Percentiles rank a stretch among this genome's conserved stretches.
phyloP scores from a whole-genome alignment of 2,329 filamentous ascomycete genomes.

The Pseudogymnoascus sp. region DNA sequence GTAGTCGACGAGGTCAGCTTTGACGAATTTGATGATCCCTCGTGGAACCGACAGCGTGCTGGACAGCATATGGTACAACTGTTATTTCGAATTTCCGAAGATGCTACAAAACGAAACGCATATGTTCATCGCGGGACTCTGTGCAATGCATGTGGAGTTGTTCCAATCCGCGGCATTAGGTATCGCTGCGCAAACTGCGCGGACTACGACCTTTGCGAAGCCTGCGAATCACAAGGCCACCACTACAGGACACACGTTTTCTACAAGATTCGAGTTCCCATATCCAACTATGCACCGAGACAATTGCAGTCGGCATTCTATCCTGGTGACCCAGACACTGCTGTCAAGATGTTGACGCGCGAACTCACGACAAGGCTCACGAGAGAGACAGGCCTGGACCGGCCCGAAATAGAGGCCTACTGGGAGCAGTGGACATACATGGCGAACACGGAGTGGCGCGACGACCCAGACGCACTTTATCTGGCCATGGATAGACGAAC shows the following conservation, averaged over 20 bases:
- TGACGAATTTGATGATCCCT: slow-evolving; percentile 19
- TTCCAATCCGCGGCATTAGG: slow-evolving; percentile 83
- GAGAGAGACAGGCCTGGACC: slow-evolving; percentile 69
- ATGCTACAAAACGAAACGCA: slow-evolving; percentile 78
- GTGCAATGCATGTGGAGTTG: slow-evolving; percentile 81
- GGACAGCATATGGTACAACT: slow-evolving; percentile 79
- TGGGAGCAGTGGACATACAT: slow-evolving; percentile 97
- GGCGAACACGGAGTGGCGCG: slow-evolving; percentile 74
- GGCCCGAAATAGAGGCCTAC: slow-evolving; percentile 80
- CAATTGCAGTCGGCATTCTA: slow-evolving; percentile 82
- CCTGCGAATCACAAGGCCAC: slow-evolving; percentile 68
- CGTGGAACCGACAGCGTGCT: slow-evolving; percentile 32
- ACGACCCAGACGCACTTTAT: slow-evolving; percentile 69
- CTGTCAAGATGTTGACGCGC: slow-evolving; percentile 59
- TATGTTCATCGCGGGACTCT: slow-evolving; percentile 89
- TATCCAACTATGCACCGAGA: slow-evolving; percentile 73
- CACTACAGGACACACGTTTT: slow-evolving; percentile 92
- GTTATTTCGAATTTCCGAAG: slow-evolving; percentile 86
- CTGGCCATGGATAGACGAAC: slow-evolving; percentile 87
- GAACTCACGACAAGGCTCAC: slow-evolving; percentile 61
- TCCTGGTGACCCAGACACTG: slow-evolving; percentile 72
- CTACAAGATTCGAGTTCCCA: slow-evolving; percentile 88
- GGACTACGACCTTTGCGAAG: slow-evolving; percentile 92
- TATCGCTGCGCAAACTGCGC: slow-evolving; percentile 94
- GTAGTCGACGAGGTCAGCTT: slow-evolving; percentile 25